Conservation (phyloP, 2,329 filamentous ascomycete genomes). For the Myriosclerotinia curreyana region DNA sequence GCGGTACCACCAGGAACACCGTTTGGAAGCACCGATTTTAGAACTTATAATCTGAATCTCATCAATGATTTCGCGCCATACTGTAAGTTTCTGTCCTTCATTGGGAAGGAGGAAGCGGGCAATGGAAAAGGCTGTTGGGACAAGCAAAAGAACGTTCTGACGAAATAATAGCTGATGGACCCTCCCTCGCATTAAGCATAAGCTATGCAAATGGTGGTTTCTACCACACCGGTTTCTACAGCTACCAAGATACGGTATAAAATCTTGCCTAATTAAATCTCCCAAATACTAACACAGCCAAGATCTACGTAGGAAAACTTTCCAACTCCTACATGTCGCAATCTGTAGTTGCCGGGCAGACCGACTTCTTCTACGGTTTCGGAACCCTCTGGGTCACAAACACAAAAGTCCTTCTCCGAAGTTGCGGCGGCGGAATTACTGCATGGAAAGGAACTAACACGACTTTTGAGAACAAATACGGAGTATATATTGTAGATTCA, state of each 20-base stretch:
- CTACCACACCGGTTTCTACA: constrained; percentile 64
- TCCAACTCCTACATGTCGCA: constrained; percentile 64
- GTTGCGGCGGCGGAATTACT: constrained; percentile 64
- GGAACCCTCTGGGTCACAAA: constrained; percentile 60
- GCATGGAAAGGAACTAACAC: constrained; percentile 69
- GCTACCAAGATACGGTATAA: constrained; percentile 63
- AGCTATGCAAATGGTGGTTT: constrained; percentile 64
- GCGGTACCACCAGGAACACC: constrained; percentile 58
- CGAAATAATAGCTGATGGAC: constrained; percentile 43
- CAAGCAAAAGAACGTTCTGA: not conserved
- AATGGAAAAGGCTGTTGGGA: not conserved
- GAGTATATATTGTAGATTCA: constrained; percentile 60
- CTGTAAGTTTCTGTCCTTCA: constrained; percentile 23
- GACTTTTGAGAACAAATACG: constrained; percentile 63
- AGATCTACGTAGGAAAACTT: constrained; percentile 63
- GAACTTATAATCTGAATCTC: constrained; percentile 66
- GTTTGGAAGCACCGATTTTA: constrained; percentile 61
- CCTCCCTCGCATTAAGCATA: constrained; percentile 57
- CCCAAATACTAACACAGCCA: constrained; percentile 7
- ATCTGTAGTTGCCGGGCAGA: constrained; percentile 60
- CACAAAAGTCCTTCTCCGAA: constrained; percentile 53
- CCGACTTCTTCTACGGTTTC: constrained; percentile 61
- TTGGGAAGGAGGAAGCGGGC: not conserved
- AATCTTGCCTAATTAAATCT: not conserved
- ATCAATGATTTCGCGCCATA: constrained; percentile 54